Evolutionary conservation across 768 basidiomycete genomes (phyloP), one percentile per base, ranked within the genome.

Genomic region (Suillus variegatus): DNA sequence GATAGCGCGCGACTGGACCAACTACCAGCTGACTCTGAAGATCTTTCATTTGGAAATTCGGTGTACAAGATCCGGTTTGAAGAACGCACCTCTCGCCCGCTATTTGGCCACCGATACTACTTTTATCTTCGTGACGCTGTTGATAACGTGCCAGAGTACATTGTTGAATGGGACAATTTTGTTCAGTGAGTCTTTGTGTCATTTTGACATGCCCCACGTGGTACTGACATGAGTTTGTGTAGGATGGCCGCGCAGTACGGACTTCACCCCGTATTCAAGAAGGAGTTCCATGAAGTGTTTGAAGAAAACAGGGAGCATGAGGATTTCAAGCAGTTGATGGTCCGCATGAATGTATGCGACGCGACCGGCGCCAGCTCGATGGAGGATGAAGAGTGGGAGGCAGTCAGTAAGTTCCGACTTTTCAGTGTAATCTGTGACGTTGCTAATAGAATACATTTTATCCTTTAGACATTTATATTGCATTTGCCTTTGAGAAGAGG

Each of bases 371-470:
- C 91, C 78, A 96, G 93, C 72, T 81, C 92, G 62, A 97, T 99
- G 93, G 88, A 95, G 68, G 91, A 92, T 69, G 91, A 93, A 70
- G 96, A 99, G 78, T 97, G 97, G 94, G 95, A 98, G 73, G 97
- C 97, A 67, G 95, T 95, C n/a, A 98, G 97, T 98, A 78, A 78
- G 95, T 86, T 14, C 41, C 41, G 57, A 32, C 28, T 43, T 63
- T 12, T 36, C 20, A 10, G 25, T 38, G 16, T 65, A 65, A 36
- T 28, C 20, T 43, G 9, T 9, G 44, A 54, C 41, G 32, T 8
- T 5, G 25, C 22, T 6, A 28, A 41, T 60, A n/a, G n/a, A 70
- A 62, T 66, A 35, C 56, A 14, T 41, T 41, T 56, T 32, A 25
- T 3, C 44, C 47, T 28, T 1, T 72, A 98, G 96, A 96, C 75